Evolutionary conservation across 495 filamentous ascomycete species (phyloP).

Genomic region (Penicillium maclennaniae): DNA sequence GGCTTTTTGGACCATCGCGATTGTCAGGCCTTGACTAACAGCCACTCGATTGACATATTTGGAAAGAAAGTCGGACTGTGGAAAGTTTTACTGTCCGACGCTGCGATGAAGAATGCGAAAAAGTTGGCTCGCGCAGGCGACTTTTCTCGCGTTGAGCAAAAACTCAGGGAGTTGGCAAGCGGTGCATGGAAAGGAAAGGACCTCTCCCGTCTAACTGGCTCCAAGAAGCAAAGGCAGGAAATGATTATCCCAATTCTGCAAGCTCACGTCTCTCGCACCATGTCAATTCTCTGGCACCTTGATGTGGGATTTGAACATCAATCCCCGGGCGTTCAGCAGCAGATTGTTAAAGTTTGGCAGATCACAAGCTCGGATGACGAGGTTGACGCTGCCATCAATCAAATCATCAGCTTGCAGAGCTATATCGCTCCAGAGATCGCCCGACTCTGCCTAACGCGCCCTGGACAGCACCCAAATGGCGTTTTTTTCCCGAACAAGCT

Average conservation of each 20-base stretch:
- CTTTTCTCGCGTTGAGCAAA: constrained; percentile 7
- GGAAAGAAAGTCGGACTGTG: constrained; percentile 32
- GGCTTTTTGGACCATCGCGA: neutral
- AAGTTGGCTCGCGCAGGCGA: constrained; percentile 4
- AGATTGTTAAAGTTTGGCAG: constrained; percentile 16
- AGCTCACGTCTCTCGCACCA: constrained; percentile 3
- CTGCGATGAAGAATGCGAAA: constrained; percentile 27
- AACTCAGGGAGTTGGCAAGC: constrained; percentile 27
- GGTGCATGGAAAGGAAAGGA: constrained; percentile 24
- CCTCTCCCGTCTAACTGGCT: constrained; percentile 1
- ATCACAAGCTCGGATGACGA: constrained; percentile 6
- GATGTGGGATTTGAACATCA: constrained; percentile 29
- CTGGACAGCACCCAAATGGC: constrained; percentile 6
- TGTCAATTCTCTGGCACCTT: constrained; percentile 36
- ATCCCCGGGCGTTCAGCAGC: constrained; percentile 14
- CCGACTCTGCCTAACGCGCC: constrained; percentile 9
- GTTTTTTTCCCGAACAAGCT: constrained; percentile 5
- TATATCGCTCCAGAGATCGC: constrained; percentile 9
- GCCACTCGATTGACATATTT: constrained; percentile 17
- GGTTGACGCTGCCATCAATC: constrained; percentile 8
- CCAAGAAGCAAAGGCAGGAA: constrained; percentile 3
- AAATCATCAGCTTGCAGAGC: constrained; percentile 15
- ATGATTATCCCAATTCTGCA: constrained; percentile 15
- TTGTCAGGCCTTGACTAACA: neutral
- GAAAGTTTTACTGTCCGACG: constrained; percentile 36